Evolutionary conservation across 2,329 filamentous ascomycete genomes (phyloP).

Genomic region (Lasiodiplodia gonubiensis): DNA sequence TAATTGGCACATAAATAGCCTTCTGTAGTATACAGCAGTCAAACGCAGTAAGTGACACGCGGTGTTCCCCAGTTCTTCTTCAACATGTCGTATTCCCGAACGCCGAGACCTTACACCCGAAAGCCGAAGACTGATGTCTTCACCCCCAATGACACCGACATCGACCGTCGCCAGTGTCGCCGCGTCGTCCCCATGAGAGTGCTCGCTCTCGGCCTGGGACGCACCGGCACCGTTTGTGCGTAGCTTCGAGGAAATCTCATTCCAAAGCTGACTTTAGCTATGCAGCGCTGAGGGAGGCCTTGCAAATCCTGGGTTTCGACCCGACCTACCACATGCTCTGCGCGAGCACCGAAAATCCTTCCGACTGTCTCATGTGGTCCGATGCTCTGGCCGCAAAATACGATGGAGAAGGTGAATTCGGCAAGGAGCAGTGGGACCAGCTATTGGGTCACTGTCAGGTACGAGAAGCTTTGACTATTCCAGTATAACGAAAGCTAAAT

Average conservation of each 20-base stretch:
- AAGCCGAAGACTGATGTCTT: slow-evolving; percentile 4
- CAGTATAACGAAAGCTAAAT: too few species aligned
- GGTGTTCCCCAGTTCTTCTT: not conserved
- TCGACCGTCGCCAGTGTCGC: not conserved
- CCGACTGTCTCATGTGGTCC: slow-evolving; percentile 72
- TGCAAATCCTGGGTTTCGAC: slow-evolving; percentile 69
- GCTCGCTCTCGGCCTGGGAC: not conserved
- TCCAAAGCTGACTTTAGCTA: not conserved
- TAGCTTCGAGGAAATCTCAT: too few species aligned
- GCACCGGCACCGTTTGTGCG: not conserved
- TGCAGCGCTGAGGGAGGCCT: slow-evolving; percentile 52
- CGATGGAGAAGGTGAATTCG: slow-evolving; percentile 65
- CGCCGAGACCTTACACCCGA: not conserved
- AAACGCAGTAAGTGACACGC: not conserved
- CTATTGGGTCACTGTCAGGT: slow-evolving; percentile 67
- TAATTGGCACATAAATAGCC: slow-evolving; percentile 1
- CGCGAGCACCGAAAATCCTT: slow-evolving; percentile 70
- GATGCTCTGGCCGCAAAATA: slow-evolving; percentile 69
- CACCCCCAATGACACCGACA: not conserved
- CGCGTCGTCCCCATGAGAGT: not conserved
- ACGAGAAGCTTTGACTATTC: slow-evolving; percentile 12
- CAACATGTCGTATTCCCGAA: not conserved
- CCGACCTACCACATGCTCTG: slow-evolving; percentile 78
- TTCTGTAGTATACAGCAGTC: not conserved
- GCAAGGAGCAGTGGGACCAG: slow-evolving; percentile 71